Conservation (phyloP, 2,329 filamentous ascomycete genomes). For the Torrubiella hemipterigena region DNA sequence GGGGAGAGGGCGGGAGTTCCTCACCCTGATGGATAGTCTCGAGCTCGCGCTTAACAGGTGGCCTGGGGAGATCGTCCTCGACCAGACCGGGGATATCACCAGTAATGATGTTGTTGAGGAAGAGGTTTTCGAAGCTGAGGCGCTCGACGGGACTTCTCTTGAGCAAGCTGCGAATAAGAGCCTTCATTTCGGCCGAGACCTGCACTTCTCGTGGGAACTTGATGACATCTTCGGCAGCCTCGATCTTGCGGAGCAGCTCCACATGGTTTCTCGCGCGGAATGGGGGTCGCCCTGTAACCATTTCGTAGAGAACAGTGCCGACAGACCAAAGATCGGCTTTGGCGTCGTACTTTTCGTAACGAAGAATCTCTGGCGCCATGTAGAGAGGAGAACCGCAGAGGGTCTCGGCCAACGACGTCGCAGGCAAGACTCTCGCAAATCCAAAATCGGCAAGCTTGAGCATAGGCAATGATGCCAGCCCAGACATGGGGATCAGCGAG, state of each 20-base stretch:
- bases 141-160: slow-evolving; percentile 80
- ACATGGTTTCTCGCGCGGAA: slow-evolving; percentile 92
- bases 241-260: slow-evolving; percentile 83
- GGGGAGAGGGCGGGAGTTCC: slow-evolving; percentile 14
- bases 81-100: slow-evolving; percentile 70
- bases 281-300: slow-evolving; percentile 81
- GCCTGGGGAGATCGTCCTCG: slow-evolving; percentile 56
- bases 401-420: slow-evolving; percentile 87
- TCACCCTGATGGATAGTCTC: slow-evolving; percentile 20
- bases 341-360: slow-evolving; percentile 94
- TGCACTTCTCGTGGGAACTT: slow-evolving; percentile 64
- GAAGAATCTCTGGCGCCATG: slow-evolving; percentile 96
- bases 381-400: slow-evolving; percentile 94
- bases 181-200: slow-evolving; percentile 66
- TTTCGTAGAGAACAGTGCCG: slow-evolving; percentile 89
- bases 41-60: slow-evolving; percentile 23
- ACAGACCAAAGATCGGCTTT: slow-evolving; percentile 97
- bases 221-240: slow-evolving; percentile 76
- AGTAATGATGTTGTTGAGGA: slow-evolving; percentile 60
- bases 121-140: slow-evolving; percentile 78
- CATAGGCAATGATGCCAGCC: slow-evolving; percentile 79
- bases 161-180: slow-evolving; percentile 65
- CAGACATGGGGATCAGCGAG: slow-evolving; percentile 69
- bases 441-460: slow-evolving; percentile 97
- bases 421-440: slow-evolving; percentile 86